Percentiles rank a stretch among this genome's conserved stretches.
These are phyloP conservation scores for Ophiostoma populinum DNA, from an alignment of 2,329 filamentous ascomycete genomes.

Conservation along the genomic window DNA sequence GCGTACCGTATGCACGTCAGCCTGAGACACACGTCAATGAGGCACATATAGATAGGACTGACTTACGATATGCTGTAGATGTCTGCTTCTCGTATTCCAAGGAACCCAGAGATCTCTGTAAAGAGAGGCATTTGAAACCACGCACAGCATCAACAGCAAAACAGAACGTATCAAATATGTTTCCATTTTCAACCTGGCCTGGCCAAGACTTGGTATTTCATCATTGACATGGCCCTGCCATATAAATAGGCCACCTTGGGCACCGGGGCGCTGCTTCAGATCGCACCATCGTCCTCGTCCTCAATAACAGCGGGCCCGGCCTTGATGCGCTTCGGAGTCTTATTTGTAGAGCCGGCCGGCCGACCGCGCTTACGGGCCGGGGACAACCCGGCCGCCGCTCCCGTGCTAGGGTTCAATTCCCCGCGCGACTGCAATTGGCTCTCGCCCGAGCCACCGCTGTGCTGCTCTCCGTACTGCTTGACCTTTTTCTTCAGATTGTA, in stretches of 20 bases:
- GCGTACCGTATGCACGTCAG: too few species aligned
- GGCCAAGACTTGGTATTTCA: neutral
- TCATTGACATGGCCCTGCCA: neutral
- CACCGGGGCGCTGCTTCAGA: too few species aligned
- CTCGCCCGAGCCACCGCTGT: neutral
- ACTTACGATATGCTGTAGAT: too few species aligned
- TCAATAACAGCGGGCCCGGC: neutral
- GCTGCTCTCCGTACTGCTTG: constrained; percentile 1
- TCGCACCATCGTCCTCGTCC: neutral
- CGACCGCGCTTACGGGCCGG: neutral
- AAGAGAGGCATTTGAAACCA: too few species aligned
- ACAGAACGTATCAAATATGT: constrained; percentile 15
- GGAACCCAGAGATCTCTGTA: too few species aligned
- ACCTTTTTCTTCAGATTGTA: constrained; percentile 9
- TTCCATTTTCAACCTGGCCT: constrained; percentile 5
- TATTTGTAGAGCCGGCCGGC: too few species aligned
- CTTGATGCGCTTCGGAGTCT: constrained; percentile 5
- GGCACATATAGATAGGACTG: too few species aligned
- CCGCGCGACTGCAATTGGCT: neutral
- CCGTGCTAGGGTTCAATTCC: too few species aligned
- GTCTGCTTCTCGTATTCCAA: too few species aligned
- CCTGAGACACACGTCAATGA: too few species aligned
- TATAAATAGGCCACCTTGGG: neutral
- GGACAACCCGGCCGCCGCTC: too few species aligned
- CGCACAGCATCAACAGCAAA: too few species aligned